Percentiles rank a stretch among this genome's conserved stretches.
phyloP scores from a whole-genome alignment of 225 moss, liverwort and hornwort species.

The Pleurozium schreberi region DNA sequence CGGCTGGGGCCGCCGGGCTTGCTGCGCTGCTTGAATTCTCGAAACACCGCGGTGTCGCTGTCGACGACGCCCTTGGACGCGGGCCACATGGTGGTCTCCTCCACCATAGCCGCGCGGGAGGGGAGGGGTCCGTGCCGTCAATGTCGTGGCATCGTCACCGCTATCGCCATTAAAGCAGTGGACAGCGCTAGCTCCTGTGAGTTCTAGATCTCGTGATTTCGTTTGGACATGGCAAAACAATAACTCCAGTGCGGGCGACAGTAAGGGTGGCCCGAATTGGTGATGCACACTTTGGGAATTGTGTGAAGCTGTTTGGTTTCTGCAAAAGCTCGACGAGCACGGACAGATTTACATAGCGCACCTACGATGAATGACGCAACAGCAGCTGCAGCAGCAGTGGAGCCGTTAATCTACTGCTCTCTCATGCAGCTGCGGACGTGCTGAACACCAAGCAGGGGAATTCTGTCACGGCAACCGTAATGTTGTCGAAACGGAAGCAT shows the following conservation, averaged over 20 bases:
- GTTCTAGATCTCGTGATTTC: neutral
- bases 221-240: neutral
- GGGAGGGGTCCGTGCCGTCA: neutral
- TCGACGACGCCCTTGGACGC: constrained; percentile 5
- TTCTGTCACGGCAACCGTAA: neutral
- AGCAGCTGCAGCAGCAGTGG: neutral
- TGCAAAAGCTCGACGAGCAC: neutral
- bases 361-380: neutral
- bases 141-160: neutral
- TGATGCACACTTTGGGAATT: neutral
- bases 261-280: neutral
- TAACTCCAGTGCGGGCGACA: neutral
- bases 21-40: constrained; percentile 18
- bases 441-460: neutral
- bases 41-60: neutral
- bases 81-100: constrained; percentile 20
- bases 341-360: neutral
- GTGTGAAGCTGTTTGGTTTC: neutral
- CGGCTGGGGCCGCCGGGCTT: constrained; percentile 1
- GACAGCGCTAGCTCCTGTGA: neutral
- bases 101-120: neutral
- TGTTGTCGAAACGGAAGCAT: neutral
- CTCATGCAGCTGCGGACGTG: neutral
- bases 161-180: neutral
- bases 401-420: neutral